Evolutionary conservation across 495 filamentous ascomycete genomes (phyloP).

Genomic region (Trichocladium antarcticum): DNA sequence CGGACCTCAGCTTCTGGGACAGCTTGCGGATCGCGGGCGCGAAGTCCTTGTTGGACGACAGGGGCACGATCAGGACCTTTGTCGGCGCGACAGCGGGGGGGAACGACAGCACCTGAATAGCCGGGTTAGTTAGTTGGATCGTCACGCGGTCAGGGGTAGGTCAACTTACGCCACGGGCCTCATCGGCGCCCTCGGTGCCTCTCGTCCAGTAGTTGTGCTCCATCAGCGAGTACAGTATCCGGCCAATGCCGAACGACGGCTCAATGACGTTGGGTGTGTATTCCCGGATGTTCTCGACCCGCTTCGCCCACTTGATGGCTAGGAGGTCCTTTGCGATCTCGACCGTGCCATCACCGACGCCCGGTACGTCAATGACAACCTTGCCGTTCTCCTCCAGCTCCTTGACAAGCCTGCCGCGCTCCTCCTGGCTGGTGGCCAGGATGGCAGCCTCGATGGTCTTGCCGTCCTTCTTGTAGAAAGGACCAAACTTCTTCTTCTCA

Average conservation of each 20-base stretch:
- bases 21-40: slow-evolving; percentile 45
- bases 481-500: slow-evolving; percentile 78
- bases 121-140: slow-evolving; percentile 11
- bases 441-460: slow-evolving; percentile 62
- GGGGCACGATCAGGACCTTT: slow-evolving; percentile 64
- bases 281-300: slow-evolving; percentile 58
- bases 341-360: slow-evolving; percentile 41
- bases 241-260: slow-evolving; percentile 75
- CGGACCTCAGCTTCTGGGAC: slow-evolving; percentile 46
- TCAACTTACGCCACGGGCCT: slow-evolving; percentile 51
- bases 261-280: slow-evolving; percentile 80
- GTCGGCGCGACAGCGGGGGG: slow-evolving; percentile 61
- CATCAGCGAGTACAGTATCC: slow-evolving; percentile 65
- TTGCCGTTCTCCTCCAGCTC: slow-evolving; percentile 55
- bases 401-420: slow-evolving; percentile 57
- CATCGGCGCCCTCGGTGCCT: slow-evolving; percentile 52
- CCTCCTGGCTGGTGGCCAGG: slow-evolving; percentile 53
- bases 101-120: slow-evolving; percentile 56
- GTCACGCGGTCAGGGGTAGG: not conserved
- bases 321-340: slow-evolving; percentile 62
- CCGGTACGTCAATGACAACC: slow-evolving; percentile 54
- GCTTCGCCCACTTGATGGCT: slow-evolving; percentile 57
- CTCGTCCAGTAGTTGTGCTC: slow-evolving; percentile 74
- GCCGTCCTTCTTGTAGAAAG: slow-evolving; percentile 69
- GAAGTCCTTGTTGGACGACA: slow-evolving; percentile 53